A percentile compares a stretch with the other conserved stretches of the same genome.
Conservation (phyloP, 1,284 basidiomycete genomes). For the Phellopilus nigrolimitatus region DNA sequence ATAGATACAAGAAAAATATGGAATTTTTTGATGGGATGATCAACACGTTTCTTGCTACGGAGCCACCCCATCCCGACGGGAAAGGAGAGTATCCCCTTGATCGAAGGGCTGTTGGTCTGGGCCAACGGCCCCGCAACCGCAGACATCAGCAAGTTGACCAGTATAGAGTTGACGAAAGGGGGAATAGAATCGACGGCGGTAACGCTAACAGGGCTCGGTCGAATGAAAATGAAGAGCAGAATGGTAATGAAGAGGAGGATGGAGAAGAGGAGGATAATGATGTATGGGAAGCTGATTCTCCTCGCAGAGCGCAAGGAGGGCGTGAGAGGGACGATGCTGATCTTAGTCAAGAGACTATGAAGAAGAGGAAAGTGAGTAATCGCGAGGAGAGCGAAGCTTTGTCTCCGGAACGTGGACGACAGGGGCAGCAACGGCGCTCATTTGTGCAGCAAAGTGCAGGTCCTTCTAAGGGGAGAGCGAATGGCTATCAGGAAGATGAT, state of each 20-base stretch:
- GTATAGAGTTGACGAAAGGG: background rate
- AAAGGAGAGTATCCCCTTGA: slow-evolving; percentile 10
- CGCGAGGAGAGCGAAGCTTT: background rate
- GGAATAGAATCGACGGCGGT: too few relatives aligned
- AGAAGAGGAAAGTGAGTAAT: background rate
- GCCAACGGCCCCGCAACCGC: background rate
- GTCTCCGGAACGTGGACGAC: background rate
- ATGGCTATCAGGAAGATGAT: background rate
- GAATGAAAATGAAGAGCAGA: background rate
- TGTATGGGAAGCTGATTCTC: background rate
- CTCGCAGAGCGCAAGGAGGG: background rate
- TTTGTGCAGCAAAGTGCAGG: background rate
- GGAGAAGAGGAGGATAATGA: slow-evolving; percentile 1
- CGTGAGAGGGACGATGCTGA: background rate
- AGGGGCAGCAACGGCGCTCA: background rate
- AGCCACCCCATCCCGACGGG: slow-evolving; percentile 11
- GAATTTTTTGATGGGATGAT: slow-evolving; percentile 39
- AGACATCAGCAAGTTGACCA: background rate
- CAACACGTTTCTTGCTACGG: slow-evolving; percentile 1
- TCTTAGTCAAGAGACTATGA: background rate
- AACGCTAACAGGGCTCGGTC: too few relatives aligned
- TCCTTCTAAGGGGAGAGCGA: background rate
- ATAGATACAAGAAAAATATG: slow-evolving; percentile 44
- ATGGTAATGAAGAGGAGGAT: slow-evolving; percentile 5
- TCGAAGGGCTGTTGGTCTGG: background rate